Evolutionary conservation across 306 rosid species (phyloP).

Genomic region (Pueraria montana): DNA sequence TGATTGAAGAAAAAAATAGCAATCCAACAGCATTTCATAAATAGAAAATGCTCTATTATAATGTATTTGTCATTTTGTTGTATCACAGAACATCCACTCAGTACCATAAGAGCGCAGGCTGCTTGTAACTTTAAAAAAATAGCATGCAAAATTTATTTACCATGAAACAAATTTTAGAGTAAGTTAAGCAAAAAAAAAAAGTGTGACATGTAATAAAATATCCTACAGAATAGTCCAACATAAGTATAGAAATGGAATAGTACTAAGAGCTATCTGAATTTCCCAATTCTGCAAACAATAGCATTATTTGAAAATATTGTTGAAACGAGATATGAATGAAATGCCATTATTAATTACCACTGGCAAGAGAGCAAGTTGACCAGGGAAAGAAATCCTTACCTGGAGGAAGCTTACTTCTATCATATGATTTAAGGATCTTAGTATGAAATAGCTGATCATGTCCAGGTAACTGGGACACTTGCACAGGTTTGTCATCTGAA

Average conservation of each 20-base stretch:
- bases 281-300: constrained; percentile 16
- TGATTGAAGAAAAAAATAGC: constrained; percentile 24
- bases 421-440: constrained; percentile 68
- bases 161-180: constrained; percentile 22
- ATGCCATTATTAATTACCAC: constrained; percentile 17
- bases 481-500: constrained; percentile 73
- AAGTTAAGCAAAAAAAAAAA: constrained; percentile 17
- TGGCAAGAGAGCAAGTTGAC: constrained; percentile 16
- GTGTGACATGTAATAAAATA: constrained; percentile 20
- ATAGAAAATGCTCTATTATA: constrained; percentile 14
- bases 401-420: constrained; percentile 85
- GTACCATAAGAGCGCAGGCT: constrained; percentile 28
- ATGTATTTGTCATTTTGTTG: neutral
- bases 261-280: constrained; percentile 14
- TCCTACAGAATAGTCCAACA: constrained; percentile 17
- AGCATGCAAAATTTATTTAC: constrained; percentile 10
- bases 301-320: constrained; percentile 36
- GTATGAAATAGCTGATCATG: constrained; percentile 69
- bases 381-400: constrained; percentile 66
- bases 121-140: constrained; percentile 19
- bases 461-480: constrained; percentile 65
- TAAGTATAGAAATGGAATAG: constrained; percentile 20
- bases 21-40: constrained; percentile 39
- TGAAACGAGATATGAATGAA: constrained; percentile 6
- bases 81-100: constrained; percentile 21